Base-by-base conservation (phyloP, 352 stramenopile genomes). In the Peronosclerospora sorghi region DNA sequence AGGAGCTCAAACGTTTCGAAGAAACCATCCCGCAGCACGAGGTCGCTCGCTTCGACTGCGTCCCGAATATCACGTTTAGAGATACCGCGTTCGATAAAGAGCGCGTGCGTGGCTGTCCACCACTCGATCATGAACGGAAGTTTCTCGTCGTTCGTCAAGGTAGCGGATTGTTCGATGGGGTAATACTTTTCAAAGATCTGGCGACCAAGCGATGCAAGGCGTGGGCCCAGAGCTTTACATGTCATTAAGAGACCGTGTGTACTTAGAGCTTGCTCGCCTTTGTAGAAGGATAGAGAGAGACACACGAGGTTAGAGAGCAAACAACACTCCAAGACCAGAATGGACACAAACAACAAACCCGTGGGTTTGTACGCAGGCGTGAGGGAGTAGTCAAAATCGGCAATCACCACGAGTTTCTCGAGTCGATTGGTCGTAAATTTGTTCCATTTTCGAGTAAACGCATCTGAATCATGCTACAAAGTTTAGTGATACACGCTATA, bases 331-430 rank as follows among this genome's bases (percentile, higher is more conserved):
- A n/a, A n/a, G n/a, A n/a, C n/a, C n/a, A n/a, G n/a, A n/a, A n/a
- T n/a, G n/a, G n/a, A n/a, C n/a, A n/a, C 14, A 14, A 32, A 7
- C 9, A 34, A 57, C 41, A 6, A 32, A 72, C 65, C 58, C n/a
- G 54, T 62, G 17, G 60, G 53, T 24, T 74, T 66, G 55, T 68
- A 83, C 17, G 73, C 72, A 7, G 73, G 69, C 26, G 77, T 87
- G 39, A 90, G 59, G 28, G 78, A 87, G 17, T 86, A 79, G 54
- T 90, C 78, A 54, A 90, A 90, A 47, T 90, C 78, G 1, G 78
- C 61, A 43, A 90, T 90, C 41, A 90, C 70, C 26, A 90, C 52
- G 19, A 90, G 67, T 44, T 80, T 70, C 43, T 78, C 61, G 8
- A 83, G 45, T 26, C 74, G 68, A 29, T 85, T 74, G 20, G 56